Evolutionary conservation across 139 green algal species (phyloP).

Genomic region (Ettlia oleoabundans): DNA sequence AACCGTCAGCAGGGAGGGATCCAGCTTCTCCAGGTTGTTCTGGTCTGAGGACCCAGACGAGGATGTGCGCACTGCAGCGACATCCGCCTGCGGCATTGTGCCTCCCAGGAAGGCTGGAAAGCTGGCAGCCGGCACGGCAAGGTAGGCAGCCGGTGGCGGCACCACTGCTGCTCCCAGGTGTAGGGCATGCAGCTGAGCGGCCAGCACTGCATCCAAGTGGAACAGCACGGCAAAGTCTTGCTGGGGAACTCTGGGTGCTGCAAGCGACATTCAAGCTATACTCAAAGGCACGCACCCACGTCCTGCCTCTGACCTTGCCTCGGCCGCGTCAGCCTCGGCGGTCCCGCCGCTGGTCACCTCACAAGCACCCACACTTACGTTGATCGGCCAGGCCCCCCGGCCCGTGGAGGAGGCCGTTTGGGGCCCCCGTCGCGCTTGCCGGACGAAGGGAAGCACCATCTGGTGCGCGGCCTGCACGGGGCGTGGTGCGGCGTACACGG

Average conservation of each 20-base stretch:
- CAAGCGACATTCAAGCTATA: background rate
- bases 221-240: background rate
- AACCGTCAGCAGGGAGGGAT: background rate
- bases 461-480: too few relatives aligned
- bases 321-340: background rate
- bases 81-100: background rate
- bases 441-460: too few relatives aligned
- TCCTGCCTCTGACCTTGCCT: too few relatives aligned
- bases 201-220: conserved; percentile 15
- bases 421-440: background rate
- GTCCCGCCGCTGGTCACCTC: background rate
- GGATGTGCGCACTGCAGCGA: background rate
- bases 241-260: background rate
- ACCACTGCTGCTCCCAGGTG: background rate
- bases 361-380: background rate
- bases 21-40: background rate
- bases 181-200: conserved; percentile 1
- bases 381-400: background rate
- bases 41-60: background rate
- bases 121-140: too few relatives aligned
- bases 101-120: background rate
- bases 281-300: too few relatives aligned
- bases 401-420: background rate
- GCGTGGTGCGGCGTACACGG: too few relatives aligned
- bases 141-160: background rate